Evolutionary conservation across 1,284 basidiomycete species (phyloP), one percentile per base, ranked within the genome.

Genomic region (Apiotrichum gracile): DNA sequence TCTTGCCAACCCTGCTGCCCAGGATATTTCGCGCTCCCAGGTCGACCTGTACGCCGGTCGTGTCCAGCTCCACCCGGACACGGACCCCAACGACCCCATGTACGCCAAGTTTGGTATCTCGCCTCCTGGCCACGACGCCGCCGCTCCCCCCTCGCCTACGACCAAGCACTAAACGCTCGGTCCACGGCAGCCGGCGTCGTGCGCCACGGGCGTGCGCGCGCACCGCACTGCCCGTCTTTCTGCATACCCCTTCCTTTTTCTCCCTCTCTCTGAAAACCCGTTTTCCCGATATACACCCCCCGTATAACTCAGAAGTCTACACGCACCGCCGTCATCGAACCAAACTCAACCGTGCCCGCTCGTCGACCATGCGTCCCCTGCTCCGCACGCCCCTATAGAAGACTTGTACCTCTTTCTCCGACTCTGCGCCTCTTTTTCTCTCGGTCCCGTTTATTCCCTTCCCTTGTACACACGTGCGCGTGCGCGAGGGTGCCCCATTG

Each of bases 31-130:
- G 19, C 46, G 60, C 37, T 69, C 66, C 19, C 68, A 67, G 9
- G 63, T 65, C n/a, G 69, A 69, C 47, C 60, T 72, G n/a, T 70
- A 66, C 57, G 63, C 72, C 67, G 90, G 89, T 58, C 86, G 83
- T 68, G 78, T 91, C 21, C 87, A 90, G 67, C 79, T 93, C 22
- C 91, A 94, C 69, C 90, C 90, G 0, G 88, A 89, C 40, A 92
- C 90, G 21, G 78, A 78, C 59, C 61, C 68, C 5, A 68, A 70
- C 49, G 76, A 78, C 57, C 73, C 74, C 17, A 46, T 75, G 37
- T 69, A 65, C 57, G 58, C 57, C 39, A 63, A 64, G 52, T 74
- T 70, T 49, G 68, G 67, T 35, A 52, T 69, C 19, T 50, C 48
- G n/a, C 55, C 55, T 14, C 59, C 58, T 2, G 31, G 44, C 43